Conservation (phyloP, 2,329 filamentous ascomycete genomes). For the Talaromyces sp. region DNA sequence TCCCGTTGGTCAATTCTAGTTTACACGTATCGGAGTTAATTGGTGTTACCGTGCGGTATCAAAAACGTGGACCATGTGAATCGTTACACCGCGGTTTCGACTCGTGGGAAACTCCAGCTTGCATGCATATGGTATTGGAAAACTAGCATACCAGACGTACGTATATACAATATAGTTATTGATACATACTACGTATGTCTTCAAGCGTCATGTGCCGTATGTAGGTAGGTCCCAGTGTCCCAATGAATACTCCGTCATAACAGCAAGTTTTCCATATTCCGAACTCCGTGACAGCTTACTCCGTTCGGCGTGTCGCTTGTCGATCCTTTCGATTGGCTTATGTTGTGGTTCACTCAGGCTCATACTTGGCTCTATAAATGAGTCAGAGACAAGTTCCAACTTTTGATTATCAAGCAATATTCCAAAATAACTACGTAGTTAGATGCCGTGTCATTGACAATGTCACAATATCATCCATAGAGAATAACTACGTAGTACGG, state of each 20-base stretch:
- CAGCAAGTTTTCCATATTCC: neutral
- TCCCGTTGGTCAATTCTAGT: neutral
- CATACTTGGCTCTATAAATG: neutral
- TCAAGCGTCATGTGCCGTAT: too few relatives aligned
- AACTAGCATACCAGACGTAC: too few relatives aligned
- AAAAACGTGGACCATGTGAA: neutral
- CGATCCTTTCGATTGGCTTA: neutral
- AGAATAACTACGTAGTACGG: too few relatives aligned
- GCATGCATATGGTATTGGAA: neutral
- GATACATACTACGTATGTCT: too few relatives aligned
- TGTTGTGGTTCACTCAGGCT: neutral
- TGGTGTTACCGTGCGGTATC: neutral
- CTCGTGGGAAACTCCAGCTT: neutral
- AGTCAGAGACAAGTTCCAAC: neutral
- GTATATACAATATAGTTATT: too few relatives aligned
- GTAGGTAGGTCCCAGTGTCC: too few relatives aligned
- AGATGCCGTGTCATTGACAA: too few relatives aligned
- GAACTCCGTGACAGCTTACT: neutral
- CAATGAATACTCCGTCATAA: too few relatives aligned
- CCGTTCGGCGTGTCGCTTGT: neutral
- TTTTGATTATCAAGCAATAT: neutral
- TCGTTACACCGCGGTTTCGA: neutral
- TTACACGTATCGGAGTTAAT: neutral
- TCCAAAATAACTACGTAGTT: too few relatives aligned
- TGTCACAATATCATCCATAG: too few relatives aligned